Evolutionary conservation across 208 protist genomes (phyloP), one percentile per base, ranked within the genome.

Genomic region (Entamoeba invadens): DNA sequence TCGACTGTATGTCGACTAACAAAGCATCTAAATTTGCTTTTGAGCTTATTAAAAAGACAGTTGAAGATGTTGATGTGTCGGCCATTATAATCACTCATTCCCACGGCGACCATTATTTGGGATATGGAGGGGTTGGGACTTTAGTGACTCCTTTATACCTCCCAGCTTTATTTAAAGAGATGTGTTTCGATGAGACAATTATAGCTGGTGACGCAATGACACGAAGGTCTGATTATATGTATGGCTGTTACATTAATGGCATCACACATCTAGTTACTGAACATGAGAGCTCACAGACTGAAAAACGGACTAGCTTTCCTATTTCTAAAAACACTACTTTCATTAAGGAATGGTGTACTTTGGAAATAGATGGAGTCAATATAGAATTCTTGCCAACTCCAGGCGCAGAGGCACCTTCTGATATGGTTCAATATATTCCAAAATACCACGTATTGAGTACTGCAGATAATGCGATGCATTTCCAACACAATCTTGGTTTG

Each of bases 71-170:
- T 25, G 1, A n/a, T 38, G 21, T 92, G 5, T 46, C 38, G 21
- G 91, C 91, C 35, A 44, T 92, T 44, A 92, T 92, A 5, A 92
- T 92, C 31, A 92, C 91, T 92, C 38, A 92, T 92, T 92, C 91
- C 0, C 91, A 92, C 35, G 21, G 5, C 8, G 91, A 92, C 31
- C 91, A 92, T 46, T 92, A 8, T 92, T n/a, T n/a, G 44, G 91
- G 91, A 46, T 46, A 46, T 44, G 10, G 4, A 46, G 91, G n/a
- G 44, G 91, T 77, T 92, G 91, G 38, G n/a, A 25, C 14, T 44
- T 12, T 46, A 25, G 91, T 46, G 21, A 92, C 0, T 46, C 3
- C 3, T 46, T 25, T 92, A 18, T 46, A 46, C 45, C 1, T 46
- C n/a, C 91, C 91, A 6, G 38, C 44, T 0, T 46, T 5, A 44